Percentiles rank a stretch among this genome's conserved stretches.
phyloP scores from a whole-genome alignment of 2,329 filamentous ascomycete genomes.

The Microcyclospora pomicola region DNA sequence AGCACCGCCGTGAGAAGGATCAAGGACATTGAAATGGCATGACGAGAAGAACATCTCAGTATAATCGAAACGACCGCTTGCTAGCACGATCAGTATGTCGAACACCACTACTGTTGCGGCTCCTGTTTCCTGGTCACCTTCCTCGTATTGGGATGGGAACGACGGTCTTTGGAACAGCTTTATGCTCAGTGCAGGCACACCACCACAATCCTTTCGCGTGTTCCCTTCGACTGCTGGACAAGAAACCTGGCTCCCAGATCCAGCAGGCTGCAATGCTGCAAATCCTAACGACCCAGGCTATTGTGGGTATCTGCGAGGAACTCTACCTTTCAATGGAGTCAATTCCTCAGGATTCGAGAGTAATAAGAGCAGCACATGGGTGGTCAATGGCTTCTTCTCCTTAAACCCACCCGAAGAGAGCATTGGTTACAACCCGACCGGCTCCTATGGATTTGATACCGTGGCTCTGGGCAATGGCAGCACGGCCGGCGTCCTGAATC shows the following conservation, averaged over 20 bases:
- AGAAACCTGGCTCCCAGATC: conserved; percentile 22
- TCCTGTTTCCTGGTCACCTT: conserved; percentile 4
- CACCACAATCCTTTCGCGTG: conserved; percentile 10
- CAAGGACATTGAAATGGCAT: no score
- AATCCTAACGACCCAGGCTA: conserved; percentile 7
- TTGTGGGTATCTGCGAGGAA: conserved; percentile 20
- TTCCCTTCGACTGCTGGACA: conserved; percentile 20
- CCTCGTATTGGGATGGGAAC: conserved; percentile 11
- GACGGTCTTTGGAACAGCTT: conserved; percentile 16
- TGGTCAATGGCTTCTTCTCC: conserved; percentile 20
- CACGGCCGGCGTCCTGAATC: conserved; percentile 1
- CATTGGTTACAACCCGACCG: conserved; percentile 20
- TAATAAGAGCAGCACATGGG: conserved; percentile 23
- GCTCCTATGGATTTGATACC: conserved; percentile 24
- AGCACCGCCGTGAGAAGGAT: no score
- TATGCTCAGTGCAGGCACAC: conserved; percentile 13
- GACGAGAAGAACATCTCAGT: no score
- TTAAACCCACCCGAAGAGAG: conserved; percentile 17
- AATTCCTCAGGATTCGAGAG: conserved; percentile 14
- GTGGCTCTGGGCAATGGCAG: conserved; percentile 14
- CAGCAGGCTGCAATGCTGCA: conserved; percentile 21
- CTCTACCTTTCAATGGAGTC: conserved; percentile 13
- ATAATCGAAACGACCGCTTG: no score
- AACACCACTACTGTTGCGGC: neutral
- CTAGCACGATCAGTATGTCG: neutral